Conservation (phyloP, 2,329 filamentous ascomycete genomes). For the Byssoonygena ceratinophila region DNA sequence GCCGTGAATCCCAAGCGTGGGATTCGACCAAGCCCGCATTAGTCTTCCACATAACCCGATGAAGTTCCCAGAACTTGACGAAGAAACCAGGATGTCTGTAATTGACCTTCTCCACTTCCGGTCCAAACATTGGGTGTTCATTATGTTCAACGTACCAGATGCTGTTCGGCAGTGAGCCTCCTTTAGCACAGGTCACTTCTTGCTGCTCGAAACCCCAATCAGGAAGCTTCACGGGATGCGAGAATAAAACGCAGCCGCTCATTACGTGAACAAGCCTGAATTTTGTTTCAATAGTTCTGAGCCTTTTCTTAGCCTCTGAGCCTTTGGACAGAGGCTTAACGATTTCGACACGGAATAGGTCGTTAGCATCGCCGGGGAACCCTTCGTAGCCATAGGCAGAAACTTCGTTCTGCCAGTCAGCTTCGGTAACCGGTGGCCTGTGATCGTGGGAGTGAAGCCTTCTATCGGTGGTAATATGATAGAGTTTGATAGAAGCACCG, state of each 20-base stretch:
- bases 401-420: constrained; percentile 90
- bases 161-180: constrained; percentile 88
- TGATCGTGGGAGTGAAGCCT: constrained; percentile 85
- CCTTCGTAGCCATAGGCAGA: constrained; percentile 96
- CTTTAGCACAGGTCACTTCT: constrained; percentile 92
- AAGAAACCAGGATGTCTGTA: constrained; percentile 92
- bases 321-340: constrained; percentile 78
- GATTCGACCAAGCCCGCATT: constrained; percentile 94
- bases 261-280: constrained; percentile 92
- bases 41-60: constrained; percentile 97
- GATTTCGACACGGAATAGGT: constrained; percentile 90
- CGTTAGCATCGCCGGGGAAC: constrained; percentile 93
- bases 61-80: constrained; percentile 93
- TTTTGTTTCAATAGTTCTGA: constrained; percentile 92
- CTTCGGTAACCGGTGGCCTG: constrained; percentile 72
- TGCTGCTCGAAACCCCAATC: constrained; percentile 98
- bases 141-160: constrained; percentile 95
- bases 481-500: constrained; percentile 69
- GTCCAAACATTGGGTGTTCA: constrained; percentile 64
- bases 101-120: constrained; percentile 82
- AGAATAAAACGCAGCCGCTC: constrained; percentile 93
- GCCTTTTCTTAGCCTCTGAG: constrained; percentile 64
- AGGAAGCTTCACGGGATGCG: constrained; percentile 96
- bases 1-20: constrained; percentile 95
- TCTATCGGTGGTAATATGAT: constrained; percentile 72